phyloP scores from a whole-genome alignment of 164 flowering plant genomes.

The Nelumbo lutea region DNA sequence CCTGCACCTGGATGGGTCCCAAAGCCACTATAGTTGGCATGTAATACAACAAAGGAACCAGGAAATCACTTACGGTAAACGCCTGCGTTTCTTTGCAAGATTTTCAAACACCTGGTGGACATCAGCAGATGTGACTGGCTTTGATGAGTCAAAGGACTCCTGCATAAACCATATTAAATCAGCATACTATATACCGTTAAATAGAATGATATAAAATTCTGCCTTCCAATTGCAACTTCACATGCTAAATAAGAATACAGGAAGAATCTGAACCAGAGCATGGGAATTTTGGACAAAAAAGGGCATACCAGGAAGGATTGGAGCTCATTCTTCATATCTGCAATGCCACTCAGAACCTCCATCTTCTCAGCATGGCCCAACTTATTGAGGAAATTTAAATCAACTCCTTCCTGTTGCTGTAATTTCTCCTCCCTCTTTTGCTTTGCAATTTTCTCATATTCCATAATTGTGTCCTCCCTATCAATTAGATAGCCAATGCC shows the following conservation, averaged over 20 bases:
- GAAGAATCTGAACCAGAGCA: neutral
- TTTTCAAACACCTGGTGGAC: constrained; percentile 82
- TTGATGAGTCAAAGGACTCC: constrained; percentile 74
- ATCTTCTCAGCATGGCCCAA: constrained; percentile 85
- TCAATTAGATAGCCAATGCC: constrained; percentile 59
- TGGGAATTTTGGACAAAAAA: neutral
- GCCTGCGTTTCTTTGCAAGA: constrained; percentile 80
- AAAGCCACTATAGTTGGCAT: constrained; percentile 9
- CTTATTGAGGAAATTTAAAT: constrained; percentile 53
- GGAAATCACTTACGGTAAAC: constrained; percentile 31
- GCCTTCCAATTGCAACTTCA: neutral
- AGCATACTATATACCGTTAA: too few relatives aligned
- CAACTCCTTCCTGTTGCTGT: constrained; percentile 74
- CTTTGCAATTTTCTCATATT: constrained; percentile 84
- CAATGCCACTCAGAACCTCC: constrained; percentile 83
- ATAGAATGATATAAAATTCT: neutral
- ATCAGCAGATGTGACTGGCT: constrained; percentile 76
- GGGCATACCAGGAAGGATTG: constrained; percentile 66
- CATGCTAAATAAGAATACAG: neutral
- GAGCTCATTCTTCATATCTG: constrained; percentile 80
- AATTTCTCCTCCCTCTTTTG: constrained; percentile 82
- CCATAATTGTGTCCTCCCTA: constrained; percentile 78
- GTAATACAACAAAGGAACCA: neutral
- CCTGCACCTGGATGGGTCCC: constrained; percentile 1
- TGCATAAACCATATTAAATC: constrained; percentile 24